Conservation (phyloP, 139 green algal species). For the Mychonastes homosphaera region DNA sequence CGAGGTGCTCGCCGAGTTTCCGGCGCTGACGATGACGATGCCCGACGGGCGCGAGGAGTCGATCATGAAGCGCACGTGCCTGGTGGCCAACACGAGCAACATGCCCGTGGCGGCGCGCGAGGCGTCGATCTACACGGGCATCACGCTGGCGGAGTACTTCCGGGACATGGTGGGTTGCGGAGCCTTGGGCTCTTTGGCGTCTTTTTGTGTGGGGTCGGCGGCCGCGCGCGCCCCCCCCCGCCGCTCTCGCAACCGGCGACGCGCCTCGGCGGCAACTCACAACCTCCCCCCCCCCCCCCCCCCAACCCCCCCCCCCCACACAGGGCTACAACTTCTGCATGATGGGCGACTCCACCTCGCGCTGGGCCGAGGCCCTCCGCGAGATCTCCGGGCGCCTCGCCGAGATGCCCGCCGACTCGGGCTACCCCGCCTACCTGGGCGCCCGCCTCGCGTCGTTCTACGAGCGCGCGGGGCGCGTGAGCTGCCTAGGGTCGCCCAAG, state of each 20-base stretch:
- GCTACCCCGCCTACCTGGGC: conserved; percentile 83
- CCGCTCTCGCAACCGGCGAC: too few relatives aligned
- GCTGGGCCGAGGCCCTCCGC: conserved; percentile 96
- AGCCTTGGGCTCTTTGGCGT: too few relatives aligned
- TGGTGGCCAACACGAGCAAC: conserved; percentile 99
- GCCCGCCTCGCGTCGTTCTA: conserved; percentile 95
- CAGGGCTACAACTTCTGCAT: conserved; percentile 64
- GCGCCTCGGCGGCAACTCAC: too few relatives aligned
- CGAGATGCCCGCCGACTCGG: conserved; percentile 94
- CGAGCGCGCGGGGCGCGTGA: conserved; percentile 90
- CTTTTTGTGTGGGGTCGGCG: too few relatives aligned
- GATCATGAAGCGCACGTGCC: conserved; percentile 97
- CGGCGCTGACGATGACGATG: conserved; percentile 94
- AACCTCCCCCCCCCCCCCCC: not conserved
- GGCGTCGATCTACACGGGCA: conserved; percentile 99
- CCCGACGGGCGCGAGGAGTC: conserved; percentile 92
- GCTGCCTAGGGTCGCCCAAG: conserved; percentile 81
- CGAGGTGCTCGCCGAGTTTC: conserved; percentile 89
- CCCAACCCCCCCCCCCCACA: conserved; percentile 6
- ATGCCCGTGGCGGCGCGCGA: conserved; percentile 98
- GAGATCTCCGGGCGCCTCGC: conserved; percentile 97
- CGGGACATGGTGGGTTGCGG: too few relatives aligned
- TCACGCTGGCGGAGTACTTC: conserved; percentile 99
- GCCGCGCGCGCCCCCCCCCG: too few relatives aligned
- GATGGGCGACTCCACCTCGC: conserved; percentile 97